A percentile compares a stretch with the other conserved stretches of the same genome.
Evolutionary conservation across 169 alveolate genomes (phyloP).

Genomic region (Babesia bigemina): DNA sequence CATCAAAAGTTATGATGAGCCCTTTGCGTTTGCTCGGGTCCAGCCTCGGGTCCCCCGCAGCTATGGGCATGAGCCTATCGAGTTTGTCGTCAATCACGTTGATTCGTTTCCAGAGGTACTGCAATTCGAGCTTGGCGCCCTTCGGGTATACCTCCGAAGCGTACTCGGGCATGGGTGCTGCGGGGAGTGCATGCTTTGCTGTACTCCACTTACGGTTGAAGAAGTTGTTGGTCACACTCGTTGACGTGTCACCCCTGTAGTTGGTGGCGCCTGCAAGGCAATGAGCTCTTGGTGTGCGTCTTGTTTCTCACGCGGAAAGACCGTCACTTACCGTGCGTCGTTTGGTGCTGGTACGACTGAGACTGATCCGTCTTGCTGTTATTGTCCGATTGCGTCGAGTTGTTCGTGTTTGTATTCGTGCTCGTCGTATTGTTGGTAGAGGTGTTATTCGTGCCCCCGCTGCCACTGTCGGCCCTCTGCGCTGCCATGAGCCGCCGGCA

Average conservation of each 20-base stretch:
- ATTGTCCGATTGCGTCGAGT: conserved; percentile 20
- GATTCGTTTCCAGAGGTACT: conserved; percentile 67
- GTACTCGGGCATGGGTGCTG: conserved; percentile 44
- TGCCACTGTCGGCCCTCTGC: conserved; percentile 9
- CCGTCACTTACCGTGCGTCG: conserved; percentile 24
- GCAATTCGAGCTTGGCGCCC: conserved; percentile 61
- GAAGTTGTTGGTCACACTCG: conserved; percentile 69
- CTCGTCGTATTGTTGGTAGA: conserved; percentile 1
- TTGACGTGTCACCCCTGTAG: conserved; percentile 64
- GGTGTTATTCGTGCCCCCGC: not conserved
- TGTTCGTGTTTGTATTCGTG: conserved; percentile 7
- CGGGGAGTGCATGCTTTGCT: not conserved
- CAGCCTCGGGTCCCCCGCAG: conserved; percentile 9
- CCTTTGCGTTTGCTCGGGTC: conserved; percentile 47
- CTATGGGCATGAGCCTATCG: conserved; percentile 45
- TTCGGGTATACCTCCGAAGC: conserved; percentile 23
- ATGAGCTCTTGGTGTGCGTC: not conserved
- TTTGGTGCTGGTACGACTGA: conserved; percentile 3
- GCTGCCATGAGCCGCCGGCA: not conserved
- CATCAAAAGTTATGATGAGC: conserved; percentile 62
- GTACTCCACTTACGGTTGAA: conserved; percentile 44
- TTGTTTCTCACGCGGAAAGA: not conserved
- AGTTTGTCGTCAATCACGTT: conserved; percentile 50
- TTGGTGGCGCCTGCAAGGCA: conserved; percentile 36
- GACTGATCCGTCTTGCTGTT: conserved; percentile 30